Percentiles rank a stretch among this genome's conserved stretches.
Conservation (phyloP, 192 early-diverging fungal genomes). For the Coemansia interrupta region DNA sequence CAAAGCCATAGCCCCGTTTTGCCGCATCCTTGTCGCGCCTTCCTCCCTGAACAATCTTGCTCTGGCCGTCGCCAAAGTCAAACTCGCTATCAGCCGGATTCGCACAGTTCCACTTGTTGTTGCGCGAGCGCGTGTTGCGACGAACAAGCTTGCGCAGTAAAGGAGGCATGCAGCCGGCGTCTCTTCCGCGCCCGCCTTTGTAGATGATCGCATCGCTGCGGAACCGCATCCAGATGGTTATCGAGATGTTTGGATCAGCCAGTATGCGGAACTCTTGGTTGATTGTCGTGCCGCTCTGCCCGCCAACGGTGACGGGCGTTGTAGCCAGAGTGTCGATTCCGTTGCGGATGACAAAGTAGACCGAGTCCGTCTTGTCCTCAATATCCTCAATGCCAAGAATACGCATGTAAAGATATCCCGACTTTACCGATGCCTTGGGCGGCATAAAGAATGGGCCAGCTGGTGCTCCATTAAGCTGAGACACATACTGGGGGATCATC, state of each 20-base stretch:
- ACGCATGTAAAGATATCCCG: constrained; percentile 51
- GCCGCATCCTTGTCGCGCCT: constrained; percentile 4
- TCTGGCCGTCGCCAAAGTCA: constrained; percentile 29
- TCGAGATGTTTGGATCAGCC: constrained; percentile 44
- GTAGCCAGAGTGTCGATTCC: constrained; percentile 51
- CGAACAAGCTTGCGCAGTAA: constrained; percentile 43
- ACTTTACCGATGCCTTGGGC: constrained; percentile 31
- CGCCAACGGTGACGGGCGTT: constrained; percentile 33
- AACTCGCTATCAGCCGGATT: constrained; percentile 38
- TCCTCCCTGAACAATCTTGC: constrained; percentile 15
- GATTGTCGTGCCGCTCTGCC: constrained; percentile 20
- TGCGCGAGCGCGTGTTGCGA: constrained; percentile 48
- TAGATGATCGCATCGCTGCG: constrained; percentile 47
- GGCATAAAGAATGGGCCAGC: constrained; percentile 48
- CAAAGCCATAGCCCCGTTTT: background rate
- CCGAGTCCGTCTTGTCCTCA: constrained; percentile 31
- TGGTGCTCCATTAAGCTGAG: constrained; percentile 42
- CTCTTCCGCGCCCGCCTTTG: constrained; percentile 8
- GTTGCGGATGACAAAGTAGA: constrained; percentile 57
- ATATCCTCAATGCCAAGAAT: constrained; percentile 52
- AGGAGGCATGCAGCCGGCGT: constrained; percentile 39
- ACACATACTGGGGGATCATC: constrained; percentile 44
- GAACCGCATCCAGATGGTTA: constrained; percentile 55
- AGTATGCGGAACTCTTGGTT: constrained; percentile 55
- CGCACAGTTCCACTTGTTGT: constrained; percentile 20